Evolutionary conservation across 768 basidiomycete species (phyloP), one percentile per base, ranked within the genome.

Genomic region (Lanmaoa rubissima): DNA sequence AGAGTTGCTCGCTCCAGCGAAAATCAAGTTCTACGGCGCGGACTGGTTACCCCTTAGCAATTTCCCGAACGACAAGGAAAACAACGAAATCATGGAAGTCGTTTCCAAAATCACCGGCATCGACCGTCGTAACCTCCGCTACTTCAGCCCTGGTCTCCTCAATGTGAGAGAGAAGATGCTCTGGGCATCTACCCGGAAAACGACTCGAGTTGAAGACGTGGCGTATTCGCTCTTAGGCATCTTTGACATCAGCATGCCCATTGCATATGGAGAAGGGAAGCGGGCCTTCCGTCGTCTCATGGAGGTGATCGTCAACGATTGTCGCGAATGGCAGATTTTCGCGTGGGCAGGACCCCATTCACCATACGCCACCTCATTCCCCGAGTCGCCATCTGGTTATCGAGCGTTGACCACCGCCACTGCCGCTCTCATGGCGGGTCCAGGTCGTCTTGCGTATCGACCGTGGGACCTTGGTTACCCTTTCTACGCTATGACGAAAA

Each of bases 211-310:
- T 10, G 69, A 71, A 54, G 69, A 71, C 13, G 53, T 57, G 14
- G 62, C 69, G 17, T 69, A 69, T 40, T 67, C 58, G 5, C 58
- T 69, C 35, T 24, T 71, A n/a, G 69, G 67, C 6, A 58, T 69
- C 26, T 60, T 69, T 31, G 51, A 69, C 36, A 57, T 69, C 46
- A 60, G 51, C 39, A 59, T 71, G 39, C 48, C 55, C 11, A 60
- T 69, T 9, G 59, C 59, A 11, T 69, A 71, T 16, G 69, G 68
- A 35, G 63, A 67, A 40, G 68, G 70, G 6, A 56, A 48, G 35
- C 57, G 61, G 6, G 63, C 70, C 11, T 71, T 70, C 11, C 57
- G 60, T 45, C 54, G 70, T 40, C 55, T 71, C 26, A 61, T 65
- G 65, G 65, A 61, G 39, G 63, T 38, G 19, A 65, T 65, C 34